These are phyloP conservation scores for Ocimum tenuiflorum DNA, from an alignment of 257 asterid species.

Conservation along the genomic window DNA sequence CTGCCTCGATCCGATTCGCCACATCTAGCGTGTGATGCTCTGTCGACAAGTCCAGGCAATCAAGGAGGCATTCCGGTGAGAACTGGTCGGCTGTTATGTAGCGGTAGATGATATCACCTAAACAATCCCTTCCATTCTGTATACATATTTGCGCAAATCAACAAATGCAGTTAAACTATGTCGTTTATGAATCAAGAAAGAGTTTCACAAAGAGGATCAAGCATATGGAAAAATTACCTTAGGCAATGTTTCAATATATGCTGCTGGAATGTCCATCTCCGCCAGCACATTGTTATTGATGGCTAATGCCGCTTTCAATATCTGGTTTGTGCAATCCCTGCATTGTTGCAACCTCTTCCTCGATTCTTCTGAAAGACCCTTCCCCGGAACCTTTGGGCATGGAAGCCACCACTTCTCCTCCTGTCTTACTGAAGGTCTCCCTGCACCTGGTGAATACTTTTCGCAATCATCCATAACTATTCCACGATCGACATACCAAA, in stretches of 20 bases:
- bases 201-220: background rate
- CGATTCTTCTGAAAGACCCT: conserved; percentile 71
- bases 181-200: background rate
- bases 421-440: conserved; percentile 90
- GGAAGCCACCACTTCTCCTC: conserved; percentile 99
- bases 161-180: background rate
- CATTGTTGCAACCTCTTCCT: conserved; percentile 90
- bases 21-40: conserved; percentile 84
- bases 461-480: conserved; percentile 49
- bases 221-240: conserved; percentile 45
- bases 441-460: conserved; percentile 34
- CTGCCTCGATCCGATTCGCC: conserved; percentile 83
- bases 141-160: background rate
- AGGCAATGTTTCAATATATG: conserved; percentile 78
- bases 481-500: conserved; percentile 91
- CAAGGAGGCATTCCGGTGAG: conserved; percentile 80
- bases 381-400: conserved; percentile 82
- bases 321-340: conserved; percentile 95
- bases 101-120: conserved; percentile 82
- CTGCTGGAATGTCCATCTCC: conserved; percentile 89
- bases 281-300: conserved; percentile 78
- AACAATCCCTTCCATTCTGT: conserved; percentile 82
- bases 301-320: conserved; percentile 91
- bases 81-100: conserved; percentile 79
- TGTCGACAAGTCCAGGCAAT: conserved; percentile 79